Evolutionary conservation across 192 early-diverging fungal genomes (phyloP).

Genomic region (Haplosporangium gracile): DNA sequence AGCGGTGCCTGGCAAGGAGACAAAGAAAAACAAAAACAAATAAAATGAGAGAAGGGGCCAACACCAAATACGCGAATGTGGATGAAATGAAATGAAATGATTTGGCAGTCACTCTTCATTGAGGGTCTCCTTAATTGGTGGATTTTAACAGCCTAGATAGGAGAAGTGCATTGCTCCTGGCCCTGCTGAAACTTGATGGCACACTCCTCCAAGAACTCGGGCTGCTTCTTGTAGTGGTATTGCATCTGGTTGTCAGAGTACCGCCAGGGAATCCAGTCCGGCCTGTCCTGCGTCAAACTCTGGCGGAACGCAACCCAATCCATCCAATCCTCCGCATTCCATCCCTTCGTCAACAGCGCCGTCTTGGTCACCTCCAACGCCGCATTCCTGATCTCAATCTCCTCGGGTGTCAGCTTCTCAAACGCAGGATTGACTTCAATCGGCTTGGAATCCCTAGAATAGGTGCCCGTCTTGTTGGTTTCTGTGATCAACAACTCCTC

Average conservation of each 20-base stretch:
- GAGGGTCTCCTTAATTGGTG: too few relatives aligned
- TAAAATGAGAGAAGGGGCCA: neutral
- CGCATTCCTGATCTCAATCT: slow-evolving; percentile 26
- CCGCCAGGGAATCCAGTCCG: slow-evolving; percentile 40
- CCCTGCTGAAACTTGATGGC: slow-evolving; percentile 38
- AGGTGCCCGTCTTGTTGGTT: slow-evolving; percentile 33
- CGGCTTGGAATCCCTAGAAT: slow-evolving; percentile 37
- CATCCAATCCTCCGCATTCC: slow-evolving; percentile 44
- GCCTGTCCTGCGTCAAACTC: slow-evolving; percentile 23
- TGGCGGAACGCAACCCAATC: slow-evolving; percentile 51
- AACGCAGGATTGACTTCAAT: slow-evolving; percentile 48
- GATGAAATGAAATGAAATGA: neutral
- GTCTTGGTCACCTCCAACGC: slow-evolving; percentile 42
- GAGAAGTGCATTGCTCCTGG: slow-evolving; percentile 5
- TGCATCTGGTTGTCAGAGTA: slow-evolving; percentile 51
- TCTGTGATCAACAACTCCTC: slow-evolving; percentile 32
- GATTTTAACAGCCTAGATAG: neutral
- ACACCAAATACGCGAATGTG: neutral
- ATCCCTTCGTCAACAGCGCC: slow-evolving; percentile 37
- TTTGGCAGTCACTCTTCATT: neutral
- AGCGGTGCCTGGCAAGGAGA: neutral
- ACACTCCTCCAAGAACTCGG: slow-evolving; percentile 34
- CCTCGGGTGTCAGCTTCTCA: slow-evolving; percentile 1
- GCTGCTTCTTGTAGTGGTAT: slow-evolving; percentile 43
- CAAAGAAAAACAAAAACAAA: neutral